Evolutionary conservation across 106 monocot genomes (phyloP).

Genomic region (Hemerocallis citrina): DNA sequence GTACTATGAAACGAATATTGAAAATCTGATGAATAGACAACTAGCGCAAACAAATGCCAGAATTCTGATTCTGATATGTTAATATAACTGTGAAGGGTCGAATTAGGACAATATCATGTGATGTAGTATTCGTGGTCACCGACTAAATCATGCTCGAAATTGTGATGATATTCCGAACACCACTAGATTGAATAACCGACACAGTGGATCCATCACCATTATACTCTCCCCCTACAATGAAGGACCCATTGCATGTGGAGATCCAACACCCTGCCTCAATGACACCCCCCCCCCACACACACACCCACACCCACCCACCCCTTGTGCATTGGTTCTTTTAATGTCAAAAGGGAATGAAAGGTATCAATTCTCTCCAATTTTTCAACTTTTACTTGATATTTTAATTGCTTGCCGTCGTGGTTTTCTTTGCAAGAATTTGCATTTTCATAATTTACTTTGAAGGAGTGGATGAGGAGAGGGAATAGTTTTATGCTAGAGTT

Average conservation of each 20-base stretch:
- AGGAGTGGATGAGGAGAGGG: neutral
- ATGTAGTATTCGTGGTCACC: neutral
- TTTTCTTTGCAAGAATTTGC: neutral
- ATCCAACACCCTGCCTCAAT: slow-evolving; percentile 6
- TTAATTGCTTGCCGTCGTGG: neutral
- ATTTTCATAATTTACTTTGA: neutral
- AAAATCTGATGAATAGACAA: neutral
- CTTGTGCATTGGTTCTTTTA: neutral
- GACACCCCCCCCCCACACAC: neutral
- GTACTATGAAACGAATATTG: neutral
- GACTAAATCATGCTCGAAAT: neutral
- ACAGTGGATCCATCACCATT: neutral
- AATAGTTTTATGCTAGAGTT: too few species aligned
- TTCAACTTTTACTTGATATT: neutral
- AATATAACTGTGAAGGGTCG: neutral
- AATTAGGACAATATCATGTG: neutral
- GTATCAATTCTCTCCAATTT: neutral
- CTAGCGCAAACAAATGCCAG: neutral
- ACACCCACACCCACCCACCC: too few species aligned
- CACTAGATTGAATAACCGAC: neutral
- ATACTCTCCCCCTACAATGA: neutral
- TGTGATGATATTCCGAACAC: neutral
- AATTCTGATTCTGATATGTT: neutral
- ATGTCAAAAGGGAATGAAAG: slow-evolving; percentile 3
- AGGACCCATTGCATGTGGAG: slow-evolving; percentile 8